Percentiles rank a stretch among this genome's conserved stretches.
Conservation (phyloP, 1,139 yeast species). For the Debaryomyces fabryi region DNA sequence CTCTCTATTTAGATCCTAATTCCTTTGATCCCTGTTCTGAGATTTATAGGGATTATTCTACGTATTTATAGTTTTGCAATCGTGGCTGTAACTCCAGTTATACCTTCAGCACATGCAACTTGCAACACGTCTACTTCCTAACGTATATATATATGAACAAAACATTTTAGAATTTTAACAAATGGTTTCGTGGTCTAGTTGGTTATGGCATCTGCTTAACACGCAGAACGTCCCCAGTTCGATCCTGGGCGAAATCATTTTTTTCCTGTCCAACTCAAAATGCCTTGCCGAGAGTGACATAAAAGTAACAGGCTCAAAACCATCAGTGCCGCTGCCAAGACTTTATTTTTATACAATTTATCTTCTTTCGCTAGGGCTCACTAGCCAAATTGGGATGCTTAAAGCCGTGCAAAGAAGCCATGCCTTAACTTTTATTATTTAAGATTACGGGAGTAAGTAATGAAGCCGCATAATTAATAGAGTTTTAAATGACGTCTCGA, state of each 20-base stretch:
- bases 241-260: constrained; percentile 17
- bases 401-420: background rate
- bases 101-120: no score
- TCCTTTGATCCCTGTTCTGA: no score
- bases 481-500: background rate
- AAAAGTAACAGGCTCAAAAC: background rate
- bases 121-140: no score
- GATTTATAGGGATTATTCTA: no score
- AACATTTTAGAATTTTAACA: background rate
- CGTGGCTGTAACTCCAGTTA: no score
- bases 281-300: background rate
- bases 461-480: background rate
- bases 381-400: background rate
- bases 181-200: constrained; percentile 82
- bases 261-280: background rate
- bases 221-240: constrained; percentile 99
- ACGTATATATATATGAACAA: no score
- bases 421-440: background rate
- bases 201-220: constrained; percentile 99
- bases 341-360: background rate
- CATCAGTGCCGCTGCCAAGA: background rate
- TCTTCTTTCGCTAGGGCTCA: background rate
- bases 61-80: no score
- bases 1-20: no score
- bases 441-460: background rate